Base-by-base conservation (phyloP, 2,329 filamentous ascomycete genomes). In the Fusarium nygamai region DNA sequence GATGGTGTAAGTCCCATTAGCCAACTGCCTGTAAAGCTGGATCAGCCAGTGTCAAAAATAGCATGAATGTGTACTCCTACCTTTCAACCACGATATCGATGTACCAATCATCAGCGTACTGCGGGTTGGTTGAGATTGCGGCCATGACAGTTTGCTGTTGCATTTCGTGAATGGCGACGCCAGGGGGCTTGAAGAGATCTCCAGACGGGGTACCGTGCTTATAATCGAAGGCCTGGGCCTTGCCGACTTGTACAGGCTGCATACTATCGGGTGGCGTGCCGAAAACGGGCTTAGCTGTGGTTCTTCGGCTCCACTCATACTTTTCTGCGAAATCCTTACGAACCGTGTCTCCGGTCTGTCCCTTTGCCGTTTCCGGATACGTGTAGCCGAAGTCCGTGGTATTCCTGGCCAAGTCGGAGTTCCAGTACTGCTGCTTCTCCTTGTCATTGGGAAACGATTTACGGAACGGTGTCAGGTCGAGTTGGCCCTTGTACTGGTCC, bases 301-400 rank as follows among this genome's bases (percentile, higher is more conserved):
- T 31, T 3, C 47, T 10, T n/a, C 20, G 20, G 2, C 7, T 8
- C 47, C 47, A 50, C 13, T 50, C 47, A 19, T 50, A 50, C 22
- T n/a, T 50, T 19, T 33, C 14, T 16, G 14, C 9, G 5, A 50
- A 50, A 2, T 50, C 29, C 1, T 33, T 19, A 5, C 47, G 47
- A 19, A 50, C 1, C 0, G 22, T 50, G 2, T 50, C 47, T 3
- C 47, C 47, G 0, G 22, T 50, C 47, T 50, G 47, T 0, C 47
- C 47, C 0, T 0, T 0, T 10, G 47, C 47, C 3, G 0, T 0
- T 0, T 50, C 47, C 8, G 47, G 16, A 10, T 50, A 50, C 0
- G 8, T n/a, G 29, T 50, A 50, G 8, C 47, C 47, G 0, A 50
- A 50, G 0, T n/a, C 47, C 0, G 1, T 19, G 5, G 47, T 50